A percentile compares a stretch with the other conserved stretches of the same genome.
Evolutionary conservation across 768 basidiomycete species (phyloP).

Genomic region (Pisolithus orientalis): DNA sequence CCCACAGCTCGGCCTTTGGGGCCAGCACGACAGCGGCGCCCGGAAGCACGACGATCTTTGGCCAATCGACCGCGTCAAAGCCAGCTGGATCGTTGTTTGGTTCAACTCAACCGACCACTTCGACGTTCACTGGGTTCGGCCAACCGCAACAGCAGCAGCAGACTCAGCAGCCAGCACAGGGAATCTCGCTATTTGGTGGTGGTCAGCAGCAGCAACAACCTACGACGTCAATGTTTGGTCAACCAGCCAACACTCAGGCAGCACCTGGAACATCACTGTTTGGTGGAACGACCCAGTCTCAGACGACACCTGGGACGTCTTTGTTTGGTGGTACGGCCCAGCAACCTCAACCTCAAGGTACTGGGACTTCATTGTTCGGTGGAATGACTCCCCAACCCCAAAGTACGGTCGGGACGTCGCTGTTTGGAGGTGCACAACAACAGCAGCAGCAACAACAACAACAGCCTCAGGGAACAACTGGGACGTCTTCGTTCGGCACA

Average conservation of each 20-base stretch:
- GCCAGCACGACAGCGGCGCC: slow-evolving; percentile 27
- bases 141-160: slow-evolving; percentile 11
- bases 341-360: slow-evolving; percentile 21
- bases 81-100: slow-evolving; percentile 36
- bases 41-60: slow-evolving; percentile 20
- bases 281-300: slow-evolving; percentile 3
- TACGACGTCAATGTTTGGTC: slow-evolving; percentile 29
- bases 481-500: slow-evolving; percentile 28
- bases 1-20: slow-evolving; percentile 32
- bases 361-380: not conserved
- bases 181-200: slow-evolving; percentile 15
- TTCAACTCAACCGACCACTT: slow-evolving; percentile 21
- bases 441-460: slow-evolving; percentile 24
- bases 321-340: slow-evolving; percentile 6
- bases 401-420: not conserved
- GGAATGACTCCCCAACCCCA: not conserved
- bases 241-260: not conserved
- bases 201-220: slow-evolving; percentile 23
- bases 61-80: slow-evolving; percentile 22
- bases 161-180: slow-evolving; percentile 19
- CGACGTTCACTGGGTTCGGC: slow-evolving; percentile 20
- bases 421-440: slow-evolving; percentile 4
- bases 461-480: slow-evolving; percentile 23
- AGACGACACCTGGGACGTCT: not conserved
- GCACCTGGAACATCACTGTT: slow-evolving; percentile 14